A percentile compares a stretch with the other conserved stretches of the same genome.
phyloP scores from a whole-genome alignment of 1,284 basidiomycete species.

The Papiliotrema laurentii region DNA sequence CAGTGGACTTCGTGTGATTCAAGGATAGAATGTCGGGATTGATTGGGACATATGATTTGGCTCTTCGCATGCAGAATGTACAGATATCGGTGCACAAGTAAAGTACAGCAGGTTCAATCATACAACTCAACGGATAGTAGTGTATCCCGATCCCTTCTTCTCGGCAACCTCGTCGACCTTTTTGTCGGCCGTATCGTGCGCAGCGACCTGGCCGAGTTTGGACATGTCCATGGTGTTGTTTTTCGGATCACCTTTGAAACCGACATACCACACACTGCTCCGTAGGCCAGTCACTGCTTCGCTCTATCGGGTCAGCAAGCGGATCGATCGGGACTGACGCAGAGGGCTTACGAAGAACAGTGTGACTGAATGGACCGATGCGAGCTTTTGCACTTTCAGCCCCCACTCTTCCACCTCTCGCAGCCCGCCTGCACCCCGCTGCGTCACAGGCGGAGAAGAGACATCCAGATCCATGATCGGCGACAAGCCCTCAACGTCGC shows the following conservation, averaged over 20 bases:
- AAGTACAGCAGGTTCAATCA: too few relatives aligned
- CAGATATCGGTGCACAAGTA: too few relatives aligned
- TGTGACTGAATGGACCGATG: conserved; percentile 45
- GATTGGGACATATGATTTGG: too few relatives aligned
- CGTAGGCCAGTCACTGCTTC: conserved; percentile 29
- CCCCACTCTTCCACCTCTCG: conserved; percentile 47
- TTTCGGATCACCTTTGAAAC: conserved; percentile 46
- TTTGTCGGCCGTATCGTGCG: conserved; percentile 43
- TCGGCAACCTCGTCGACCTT: conserved; percentile 41
- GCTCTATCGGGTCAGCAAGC: conserved; percentile 18
- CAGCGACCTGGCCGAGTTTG: conserved; percentile 40
- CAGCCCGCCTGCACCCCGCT: conserved; percentile 31
- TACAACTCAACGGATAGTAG: conserved; percentile 25
- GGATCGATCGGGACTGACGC: not conserved
- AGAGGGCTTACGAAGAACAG: conserved; percentile 39
- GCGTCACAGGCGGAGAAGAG: conserved; percentile 22
- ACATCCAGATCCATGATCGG: conserved; percentile 46
- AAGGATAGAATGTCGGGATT: too few relatives aligned
- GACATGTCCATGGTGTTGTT: conserved; percentile 42
- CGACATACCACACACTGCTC: conserved; percentile 35
- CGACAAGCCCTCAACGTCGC: conserved; percentile 39
- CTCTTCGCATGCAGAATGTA: conserved; percentile 2
- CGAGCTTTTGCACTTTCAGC: conserved; percentile 48
- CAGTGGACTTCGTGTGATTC: too few relatives aligned
- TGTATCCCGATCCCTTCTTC: conserved; percentile 42